Percentiles rank a stretch among this genome's conserved stretches.
Evolutionary conservation across 2,329 filamentous ascomycete species (phyloP).

Genomic region (Claviceps sp.): DNA sequence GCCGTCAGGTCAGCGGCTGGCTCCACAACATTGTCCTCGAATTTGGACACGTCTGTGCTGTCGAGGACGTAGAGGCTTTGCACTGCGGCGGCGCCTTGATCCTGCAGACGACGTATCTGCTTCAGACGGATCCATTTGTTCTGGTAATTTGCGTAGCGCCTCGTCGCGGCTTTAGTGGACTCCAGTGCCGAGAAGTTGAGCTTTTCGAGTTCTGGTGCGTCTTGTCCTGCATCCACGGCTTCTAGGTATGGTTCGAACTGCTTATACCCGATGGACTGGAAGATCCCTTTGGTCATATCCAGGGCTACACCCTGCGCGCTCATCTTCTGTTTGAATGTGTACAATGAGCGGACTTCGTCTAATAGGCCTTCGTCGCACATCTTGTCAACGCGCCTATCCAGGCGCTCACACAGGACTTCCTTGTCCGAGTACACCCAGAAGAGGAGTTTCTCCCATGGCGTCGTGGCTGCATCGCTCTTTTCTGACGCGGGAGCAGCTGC

Average conservation of each 20-base stretch:
- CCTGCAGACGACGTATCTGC: conserved; percentile 54
- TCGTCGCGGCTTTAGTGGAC: conserved; percentile 67
- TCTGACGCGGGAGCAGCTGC: conserved; percentile 13
- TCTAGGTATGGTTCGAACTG: conserved; percentile 66
- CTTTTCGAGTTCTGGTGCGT: conserved; percentile 30
- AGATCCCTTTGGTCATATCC: conserved; percentile 74
- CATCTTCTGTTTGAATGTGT: conserved; percentile 24
- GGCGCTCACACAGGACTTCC: conserved; percentile 51
- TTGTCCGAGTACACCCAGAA: conserved; percentile 79
- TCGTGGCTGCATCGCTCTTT: conserved; percentile 9
- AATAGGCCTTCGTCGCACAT: conserved; percentile 55
- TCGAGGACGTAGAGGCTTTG: conserved; percentile 66
- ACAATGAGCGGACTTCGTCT: conserved; percentile 34
- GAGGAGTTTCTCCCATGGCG: conserved; percentile 46
- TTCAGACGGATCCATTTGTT: conserved; percentile 78
- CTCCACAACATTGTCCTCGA: conserved; percentile 47
- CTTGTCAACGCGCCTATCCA: conserved; percentile 66
- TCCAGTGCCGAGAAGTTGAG: conserved; percentile 52
- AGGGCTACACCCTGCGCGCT: conserved; percentile 35
- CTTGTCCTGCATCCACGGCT: conserved; percentile 22
- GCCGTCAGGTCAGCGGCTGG: conserved; percentile 50
- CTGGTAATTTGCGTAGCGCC: conserved; percentile 79
- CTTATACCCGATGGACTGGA: conserved; percentile 94
- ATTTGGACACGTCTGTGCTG: conserved; percentile 54
- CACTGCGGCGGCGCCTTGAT: conserved; percentile 35